Base-by-base conservation (phyloP, 1,284 basidiomycete species). In the Rhodotorula sp. region DNA sequence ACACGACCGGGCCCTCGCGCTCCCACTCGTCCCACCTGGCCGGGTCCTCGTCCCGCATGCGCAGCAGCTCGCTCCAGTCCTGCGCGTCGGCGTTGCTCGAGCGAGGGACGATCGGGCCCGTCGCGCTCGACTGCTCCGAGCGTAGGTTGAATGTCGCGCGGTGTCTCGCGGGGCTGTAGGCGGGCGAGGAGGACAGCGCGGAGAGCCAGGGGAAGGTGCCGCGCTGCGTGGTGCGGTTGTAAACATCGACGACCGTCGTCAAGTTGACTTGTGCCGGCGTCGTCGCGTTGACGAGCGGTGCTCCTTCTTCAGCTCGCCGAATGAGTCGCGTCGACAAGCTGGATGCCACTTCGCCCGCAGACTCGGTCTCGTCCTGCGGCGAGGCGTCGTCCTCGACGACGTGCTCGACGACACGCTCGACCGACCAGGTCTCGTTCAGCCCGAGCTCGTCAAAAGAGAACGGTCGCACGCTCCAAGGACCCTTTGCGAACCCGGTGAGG, bases 401-500 rank as follows among this genome's bases (percentile, higher is more conserved):
- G 21, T 44, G 41, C 53, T 66, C 64, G 27, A 44, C 50, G 25
- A 16, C 25, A 21, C 41, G 10, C 27, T 57, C 44, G 7, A 46
- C 58, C 23, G 34, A 49, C 65, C 63, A 72, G 44, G 69, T 68
- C 64, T 76, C 67, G 42, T 66, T 66, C 53, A 78, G 34, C 25
- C 75, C 70, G 64, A 78, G 50, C 42, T 59, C 61, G 48, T 49
- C 49, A 16, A 55, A 67, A 27, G 56, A 34, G 53, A 64, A 67
- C 0, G 46, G 21, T 4, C 19, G 34, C 0, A 23, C 54, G 9
- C 57, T 25, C 71, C 75, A 79, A n/a, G n/a, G 41, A 17, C 78
- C 78, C 50, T 73, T 73, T 45, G 75, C 66, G 68, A 77, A 78
- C 14, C 78, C 78, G 1, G 77, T 78, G 21, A 79, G 56, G 67